A percentile compares a stretch with the other conserved stretches of the same genome.
Conservation (phyloP, 106 monocot species). For the Xerophyta viscosa region DNA sequence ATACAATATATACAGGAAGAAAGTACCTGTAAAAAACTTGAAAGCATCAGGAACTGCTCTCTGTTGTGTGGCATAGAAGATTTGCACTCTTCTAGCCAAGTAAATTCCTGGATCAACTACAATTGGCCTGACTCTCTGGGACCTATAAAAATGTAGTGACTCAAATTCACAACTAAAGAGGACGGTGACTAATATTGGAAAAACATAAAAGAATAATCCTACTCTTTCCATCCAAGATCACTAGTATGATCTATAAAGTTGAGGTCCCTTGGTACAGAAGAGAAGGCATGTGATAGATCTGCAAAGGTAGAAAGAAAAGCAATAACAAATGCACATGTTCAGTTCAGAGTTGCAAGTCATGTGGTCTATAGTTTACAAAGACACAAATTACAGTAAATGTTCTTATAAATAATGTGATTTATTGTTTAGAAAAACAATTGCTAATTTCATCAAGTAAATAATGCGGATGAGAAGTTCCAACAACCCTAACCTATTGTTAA, state of each 20-base stretch:
- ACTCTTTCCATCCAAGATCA: slow-evolving; percentile 72
- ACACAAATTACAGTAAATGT: too few species aligned
- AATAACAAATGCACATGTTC: background rate
- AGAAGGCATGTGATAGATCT: slow-evolving; percentile 60
- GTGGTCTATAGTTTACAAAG: background rate
- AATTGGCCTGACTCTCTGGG: slow-evolving; percentile 45
- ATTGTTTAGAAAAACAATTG: too few species aligned
- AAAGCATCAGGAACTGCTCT: slow-evolving; percentile 23
- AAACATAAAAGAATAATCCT: slow-evolving; percentile 5
- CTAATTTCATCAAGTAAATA: too few species aligned
- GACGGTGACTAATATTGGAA: background rate
- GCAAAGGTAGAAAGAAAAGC: slow-evolving; percentile 3
- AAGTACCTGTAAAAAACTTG: slow-evolving; percentile 29
- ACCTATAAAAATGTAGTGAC: slow-evolving; percentile 17
- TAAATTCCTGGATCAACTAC: slow-evolving; percentile 32
- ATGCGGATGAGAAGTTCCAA: too few species aligned
- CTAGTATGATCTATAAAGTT: slow-evolving; percentile 72
- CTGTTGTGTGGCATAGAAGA: slow-evolving; percentile 24
- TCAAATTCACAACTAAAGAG: background rate
- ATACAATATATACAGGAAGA: background rate
- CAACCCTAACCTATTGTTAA: too few species aligned
- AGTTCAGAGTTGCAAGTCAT: too few species aligned
- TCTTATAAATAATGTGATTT: too few species aligned
- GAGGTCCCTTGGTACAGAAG: slow-evolving; percentile 47
- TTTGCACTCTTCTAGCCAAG: slow-evolving; percentile 20